Base-by-base conservation (phyloP, 1,284 basidiomycete species). In the Apiotrichum mycotoxinovorans region DNA sequence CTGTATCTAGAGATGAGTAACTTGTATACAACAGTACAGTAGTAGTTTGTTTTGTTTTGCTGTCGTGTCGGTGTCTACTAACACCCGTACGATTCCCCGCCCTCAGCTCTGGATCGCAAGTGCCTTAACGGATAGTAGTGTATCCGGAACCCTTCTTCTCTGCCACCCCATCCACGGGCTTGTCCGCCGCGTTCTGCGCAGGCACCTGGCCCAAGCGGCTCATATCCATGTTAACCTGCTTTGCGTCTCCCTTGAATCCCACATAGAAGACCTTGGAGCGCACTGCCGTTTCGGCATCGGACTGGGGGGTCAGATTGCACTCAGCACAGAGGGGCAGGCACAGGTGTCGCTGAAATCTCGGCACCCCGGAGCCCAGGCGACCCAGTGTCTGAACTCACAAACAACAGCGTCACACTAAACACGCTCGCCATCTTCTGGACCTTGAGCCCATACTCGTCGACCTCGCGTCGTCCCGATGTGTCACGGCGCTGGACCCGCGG, bases 391-490 rank as follows among this genome's bases (percentile, higher is more conserved):
- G 25, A 4, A 67, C 75, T 66, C 58, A 76, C 74, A 56, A 78
- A 73, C 37, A 73, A 59, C 40, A 78, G 56, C 10, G 75, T 75
- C 10, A 76, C 67, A 46, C 67, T 72, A 56, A 68, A 71, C n/a
- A 78, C 75, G 53, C 66, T 76, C 7, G 76, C 73, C 62, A 78
- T 62, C 51, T 71, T 72, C 57, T 78, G 76, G 23, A 78, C 74
- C 56, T 78, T 78, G 51, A 78, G 63, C n/a, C 69, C 68, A 71
- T 72, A 78, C 54, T 76, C 74, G 47, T 78, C 76, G 0, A 76
- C 69, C 43, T 78, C 75, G 27, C 76, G 65, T 49, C 66, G 47
- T 4, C 76, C 76, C n/a, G 64, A 70, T 3, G 59, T 49, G 27
- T 67, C 66, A 27, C 73, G 51, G 5, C 63, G 48, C 18, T 64